phyloP scores from a whole-genome alignment of 225 moss, liverwort and hornwort species.

The Sphagnum tenellum region DNA sequence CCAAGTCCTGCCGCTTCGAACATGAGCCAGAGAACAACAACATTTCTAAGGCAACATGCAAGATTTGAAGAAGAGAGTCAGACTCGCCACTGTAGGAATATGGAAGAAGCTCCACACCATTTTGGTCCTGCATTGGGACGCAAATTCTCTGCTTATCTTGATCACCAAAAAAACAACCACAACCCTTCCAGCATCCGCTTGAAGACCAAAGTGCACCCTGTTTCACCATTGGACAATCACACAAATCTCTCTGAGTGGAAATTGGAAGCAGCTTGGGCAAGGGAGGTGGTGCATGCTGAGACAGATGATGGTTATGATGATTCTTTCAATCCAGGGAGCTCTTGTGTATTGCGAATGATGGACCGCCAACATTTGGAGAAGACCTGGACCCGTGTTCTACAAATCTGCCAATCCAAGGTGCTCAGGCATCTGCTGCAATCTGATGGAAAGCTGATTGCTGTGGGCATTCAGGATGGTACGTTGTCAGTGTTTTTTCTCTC shows the following conservation, averaged over 20 bases:
- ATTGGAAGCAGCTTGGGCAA: slow-evolving; percentile 32
- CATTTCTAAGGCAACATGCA: slow-evolving; percentile 22
- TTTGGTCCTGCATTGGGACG: neutral
- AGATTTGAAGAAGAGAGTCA: slow-evolving; percentile 19
- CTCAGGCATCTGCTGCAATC: slow-evolving; percentile 58
- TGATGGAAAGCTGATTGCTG: slow-evolving; percentile 54
- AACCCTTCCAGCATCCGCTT: too few species aligned
- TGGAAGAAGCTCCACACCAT: neutral
- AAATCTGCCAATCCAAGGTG: slow-evolving; percentile 51
- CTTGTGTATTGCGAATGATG: slow-evolving; percentile 22
- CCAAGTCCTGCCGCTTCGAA: slow-evolving; percentile 39
- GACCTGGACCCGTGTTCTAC: slow-evolving; percentile 61
- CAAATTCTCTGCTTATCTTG: neutral
- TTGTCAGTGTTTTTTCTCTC: neutral
- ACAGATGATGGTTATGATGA: too few species aligned
- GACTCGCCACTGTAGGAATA: slow-evolving; percentile 5
- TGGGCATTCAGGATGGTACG: slow-evolving; percentile 26
- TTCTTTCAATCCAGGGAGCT: neutral
- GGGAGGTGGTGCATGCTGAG: slow-evolving; percentile 25
- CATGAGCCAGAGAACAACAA: slow-evolving; percentile 24
- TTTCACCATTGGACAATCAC: slow-evolving; percentile 14
- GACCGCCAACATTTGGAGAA: slow-evolving; percentile 48
- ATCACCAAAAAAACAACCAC: neutral
- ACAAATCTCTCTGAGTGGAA: slow-evolving; percentile 25
- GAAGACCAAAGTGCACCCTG: slow-evolving; percentile 11